Evolutionary conservation across 2,329 filamentous ascomycete genomes (phyloP).

Genomic region (Colletotrichum spaethianum): DNA sequence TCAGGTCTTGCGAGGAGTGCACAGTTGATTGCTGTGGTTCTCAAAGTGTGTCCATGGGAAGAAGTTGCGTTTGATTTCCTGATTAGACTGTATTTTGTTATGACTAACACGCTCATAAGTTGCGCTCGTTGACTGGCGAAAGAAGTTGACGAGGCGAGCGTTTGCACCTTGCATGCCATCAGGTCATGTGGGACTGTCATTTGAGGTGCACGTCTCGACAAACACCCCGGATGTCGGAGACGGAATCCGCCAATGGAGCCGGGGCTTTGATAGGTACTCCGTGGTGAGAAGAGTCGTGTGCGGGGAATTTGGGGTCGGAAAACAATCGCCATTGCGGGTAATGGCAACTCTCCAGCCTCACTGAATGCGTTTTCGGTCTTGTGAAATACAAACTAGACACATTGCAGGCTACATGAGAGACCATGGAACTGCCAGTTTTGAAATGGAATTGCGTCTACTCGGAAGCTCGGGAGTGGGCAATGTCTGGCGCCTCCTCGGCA

Average conservation of each 20-base stretch:
- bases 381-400: slow-evolving; percentile 1
- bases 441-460: no score
- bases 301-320: slow-evolving; percentile 32
- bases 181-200: not conserved
- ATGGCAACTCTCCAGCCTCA: not conserved
- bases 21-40: not conserved
- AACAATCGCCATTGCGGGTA: not conserved
- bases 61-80: not conserved
- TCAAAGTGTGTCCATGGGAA: not conserved
- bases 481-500: not conserved
- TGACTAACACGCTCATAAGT: not conserved
- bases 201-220: not conserved
- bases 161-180: slow-evolving; percentile 7
- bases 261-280: not conserved
- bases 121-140: not conserved
- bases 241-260: not conserved
- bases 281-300: slow-evolving; percentile 9
- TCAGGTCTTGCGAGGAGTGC: not conserved
- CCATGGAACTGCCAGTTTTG: not conserved
- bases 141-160: not conserved
- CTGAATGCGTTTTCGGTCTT: slow-evolving; percentile 6
- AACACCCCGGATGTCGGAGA: not conserved
- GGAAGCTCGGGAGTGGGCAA: not conserved
- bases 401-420: not conserved
- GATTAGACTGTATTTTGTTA: not conserved